Base-by-base conservation (phyloP, 495 filamentous ascomycete species). In the Chaetomium fimeti region DNA sequence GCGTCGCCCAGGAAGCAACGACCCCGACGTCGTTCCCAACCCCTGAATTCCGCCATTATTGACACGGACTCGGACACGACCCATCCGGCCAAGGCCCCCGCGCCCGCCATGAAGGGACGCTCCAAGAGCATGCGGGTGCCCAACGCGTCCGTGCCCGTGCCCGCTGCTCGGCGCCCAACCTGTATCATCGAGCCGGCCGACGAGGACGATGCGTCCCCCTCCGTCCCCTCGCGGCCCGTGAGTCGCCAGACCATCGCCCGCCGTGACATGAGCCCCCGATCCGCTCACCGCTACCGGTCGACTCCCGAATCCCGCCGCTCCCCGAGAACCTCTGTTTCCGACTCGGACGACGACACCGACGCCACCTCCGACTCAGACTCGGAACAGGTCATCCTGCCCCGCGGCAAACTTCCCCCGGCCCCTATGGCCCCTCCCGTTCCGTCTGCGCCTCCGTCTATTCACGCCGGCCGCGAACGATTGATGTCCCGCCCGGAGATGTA, bases 301-400 rank as follows among this genome's bases (percentile, higher is more conserved):
- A 76, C 73, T 48, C 77, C 73, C 28, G 77, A 71, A 18, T 81
- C 76, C 51, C 75, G 69, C 51, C 72, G 71, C 51, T 77, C 75
- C 3, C 72, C 73, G 36, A 73, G 67, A 60, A 75, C 74, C 54
- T 78, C 78, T 3, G 70, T 72, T n/a, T 72, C 69, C 56, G 75
- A 78, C 42, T 73, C 76, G 8, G 77, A 80, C 36, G 61, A 71
- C 63, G 77, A 80, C 32, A 74, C 72, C 27, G 74, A 74, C 20
- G 72, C 72, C 20, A 74, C 78, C 25, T 61, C 65, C 24, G 76
- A 73, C 52, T 76, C 74, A 18, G 68, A 72, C 24, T 77, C 79
- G 16, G 74, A 77, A 28, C 70, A 69, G 52, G 64, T 65, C 40
- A 65, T 65, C 38, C 59, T 56, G 15, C 51, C 54, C 48, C 68